These are phyloP conservation scores for Penicillium bovifimosum DNA, from an alignment of 495 filamentous ascomycete species.

Conservation along the genomic window DNA sequence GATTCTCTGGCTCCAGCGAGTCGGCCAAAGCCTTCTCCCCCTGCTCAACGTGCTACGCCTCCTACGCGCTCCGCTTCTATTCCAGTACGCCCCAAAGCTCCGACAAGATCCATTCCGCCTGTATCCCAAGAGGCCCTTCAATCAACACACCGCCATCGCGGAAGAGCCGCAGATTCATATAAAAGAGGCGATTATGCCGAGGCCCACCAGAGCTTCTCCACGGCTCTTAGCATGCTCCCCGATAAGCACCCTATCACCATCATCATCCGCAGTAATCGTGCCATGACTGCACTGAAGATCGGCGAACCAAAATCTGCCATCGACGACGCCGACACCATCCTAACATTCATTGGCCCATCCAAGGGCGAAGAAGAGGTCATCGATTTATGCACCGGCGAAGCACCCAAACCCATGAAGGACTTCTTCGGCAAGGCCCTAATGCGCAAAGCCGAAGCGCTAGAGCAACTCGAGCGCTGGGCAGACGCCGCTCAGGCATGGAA, in stretches of 20 bases:
- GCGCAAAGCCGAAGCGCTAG: conserved; percentile 91
- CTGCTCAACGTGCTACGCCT: conserved; percentile 24
- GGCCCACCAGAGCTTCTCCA: conserved; percentile 75
- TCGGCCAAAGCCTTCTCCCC: conserved; percentile 26
- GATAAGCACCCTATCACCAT: conserved; percentile 78
- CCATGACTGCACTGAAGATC: conserved; percentile 80
- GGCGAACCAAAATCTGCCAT: conserved; percentile 84
- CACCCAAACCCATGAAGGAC: conserved; percentile 81
- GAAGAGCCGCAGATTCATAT: conserved; percentile 78
- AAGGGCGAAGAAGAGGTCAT: conserved; percentile 77
- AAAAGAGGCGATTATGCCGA: conserved; percentile 88
- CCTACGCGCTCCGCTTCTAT: conserved; percentile 27
- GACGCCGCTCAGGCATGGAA: conserved; percentile 80
- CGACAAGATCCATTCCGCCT: conserved; percentile 59
- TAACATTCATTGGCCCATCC: conserved; percentile 72
- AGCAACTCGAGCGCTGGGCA: conserved; percentile 89
- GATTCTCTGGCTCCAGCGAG: conserved; percentile 38
- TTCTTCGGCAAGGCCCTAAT: conserved; percentile 89
- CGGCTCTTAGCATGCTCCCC: conserved; percentile 69
- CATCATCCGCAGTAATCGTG: conserved; percentile 83
- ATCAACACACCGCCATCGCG: conserved; percentile 67
- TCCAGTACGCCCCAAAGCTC: conserved; percentile 46
- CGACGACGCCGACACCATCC: conserved; percentile 70
- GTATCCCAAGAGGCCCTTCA: conserved; percentile 63
- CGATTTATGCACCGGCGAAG: conserved; percentile 55